Percentiles rank a stretch among this genome's conserved stretches.
These are phyloP conservation scores for Eucalyptus leucophloia DNA, from an alignment of 345 rosid genomes.

Conservation along the genomic window DNA sequence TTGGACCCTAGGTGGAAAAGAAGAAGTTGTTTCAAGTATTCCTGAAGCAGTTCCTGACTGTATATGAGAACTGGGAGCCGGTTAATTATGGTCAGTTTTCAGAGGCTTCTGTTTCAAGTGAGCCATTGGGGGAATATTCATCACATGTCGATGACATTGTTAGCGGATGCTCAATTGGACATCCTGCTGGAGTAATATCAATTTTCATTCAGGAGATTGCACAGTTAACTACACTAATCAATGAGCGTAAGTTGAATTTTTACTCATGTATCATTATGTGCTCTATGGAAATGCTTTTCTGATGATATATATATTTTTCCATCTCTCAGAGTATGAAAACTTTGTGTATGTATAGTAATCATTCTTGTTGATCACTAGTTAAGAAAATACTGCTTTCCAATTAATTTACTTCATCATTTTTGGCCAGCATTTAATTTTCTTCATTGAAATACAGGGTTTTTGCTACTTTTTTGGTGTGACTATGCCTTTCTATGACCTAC, in stretches of 20 bases:
- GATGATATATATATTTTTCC: background rate
- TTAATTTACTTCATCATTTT: background rate
- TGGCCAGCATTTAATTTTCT: background rate
- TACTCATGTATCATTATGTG: background rate
- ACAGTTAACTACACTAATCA: conserved; percentile 22
- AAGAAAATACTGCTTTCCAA: background rate
- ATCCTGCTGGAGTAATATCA: conserved; percentile 50
- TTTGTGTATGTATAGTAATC: background rate
- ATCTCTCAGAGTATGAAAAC: background rate
- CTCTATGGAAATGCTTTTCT: background rate
- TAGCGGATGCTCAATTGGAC: conserved; percentile 55
- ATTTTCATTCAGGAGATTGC: conserved; percentile 36
- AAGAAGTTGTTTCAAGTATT: conserved; percentile 38
- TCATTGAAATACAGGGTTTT: background rate
- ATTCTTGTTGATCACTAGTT: background rate
- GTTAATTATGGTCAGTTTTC: conserved; percentile 19
- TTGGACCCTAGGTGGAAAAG: conserved; percentile 39
- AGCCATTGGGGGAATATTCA: conserved; percentile 15
- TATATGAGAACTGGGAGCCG: conserved; percentile 58
- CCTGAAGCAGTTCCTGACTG: conserved; percentile 44
- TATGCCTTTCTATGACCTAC: background rate
- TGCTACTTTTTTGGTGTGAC: background rate
- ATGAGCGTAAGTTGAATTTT: conserved; percentile 33
- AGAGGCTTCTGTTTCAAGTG: conserved; percentile 18
- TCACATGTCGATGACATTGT: conserved; percentile 7